Conservation (phyloP, 2,329 filamentous ascomycete genomes). For the Sarocladium kiliense region DNA sequence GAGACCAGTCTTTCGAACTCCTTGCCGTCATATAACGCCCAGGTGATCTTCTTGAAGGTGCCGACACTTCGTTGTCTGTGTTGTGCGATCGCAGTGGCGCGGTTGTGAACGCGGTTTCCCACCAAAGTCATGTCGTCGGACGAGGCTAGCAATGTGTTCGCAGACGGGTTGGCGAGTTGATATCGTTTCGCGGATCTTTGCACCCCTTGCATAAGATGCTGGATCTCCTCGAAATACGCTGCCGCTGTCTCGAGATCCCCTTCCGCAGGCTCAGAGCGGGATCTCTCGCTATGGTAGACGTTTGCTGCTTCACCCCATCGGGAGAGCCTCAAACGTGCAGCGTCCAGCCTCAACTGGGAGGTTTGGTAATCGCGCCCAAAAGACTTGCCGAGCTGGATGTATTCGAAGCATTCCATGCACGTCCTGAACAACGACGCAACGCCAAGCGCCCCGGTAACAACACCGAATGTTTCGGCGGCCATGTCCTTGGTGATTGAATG, state of each 20-base stretch:
- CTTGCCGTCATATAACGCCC: constrained; percentile 19
- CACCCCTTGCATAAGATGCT: constrained; percentile 17
- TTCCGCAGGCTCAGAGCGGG: constrained; percentile 3
- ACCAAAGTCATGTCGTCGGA: constrained; percentile 7
- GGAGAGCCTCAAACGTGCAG: constrained; percentile 23
- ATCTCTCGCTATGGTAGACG: constrained; percentile 23
- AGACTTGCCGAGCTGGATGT: constrained; percentile 29
- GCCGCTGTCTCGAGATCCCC: neutral
- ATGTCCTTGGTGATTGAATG: too few species aligned
- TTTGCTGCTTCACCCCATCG: constrained; percentile 28
- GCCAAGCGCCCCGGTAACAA: constrained; percentile 23
- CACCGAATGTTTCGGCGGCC: constrained; percentile 14
- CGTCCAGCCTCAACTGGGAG: constrained; percentile 26
- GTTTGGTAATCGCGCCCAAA: constrained; percentile 28
- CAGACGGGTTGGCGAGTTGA: constrained; percentile 10
- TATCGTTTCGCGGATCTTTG: constrained; percentile 20
- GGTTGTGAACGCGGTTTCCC: neutral
- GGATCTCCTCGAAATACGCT: constrained; percentile 18
- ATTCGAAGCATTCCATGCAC: constrained; percentile 34
- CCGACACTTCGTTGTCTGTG: constrained; percentile 15
- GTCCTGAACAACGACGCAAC: constrained; percentile 30
- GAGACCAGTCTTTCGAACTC: constrained; percentile 17
- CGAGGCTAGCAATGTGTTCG: constrained; percentile 4
- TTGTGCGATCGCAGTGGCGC: neutral
- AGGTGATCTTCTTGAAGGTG: constrained; percentile 16